Conservation (phyloP, 2,329 filamentous ascomycete genomes). For the Nannizziopsis arthrosporioides region DNA sequence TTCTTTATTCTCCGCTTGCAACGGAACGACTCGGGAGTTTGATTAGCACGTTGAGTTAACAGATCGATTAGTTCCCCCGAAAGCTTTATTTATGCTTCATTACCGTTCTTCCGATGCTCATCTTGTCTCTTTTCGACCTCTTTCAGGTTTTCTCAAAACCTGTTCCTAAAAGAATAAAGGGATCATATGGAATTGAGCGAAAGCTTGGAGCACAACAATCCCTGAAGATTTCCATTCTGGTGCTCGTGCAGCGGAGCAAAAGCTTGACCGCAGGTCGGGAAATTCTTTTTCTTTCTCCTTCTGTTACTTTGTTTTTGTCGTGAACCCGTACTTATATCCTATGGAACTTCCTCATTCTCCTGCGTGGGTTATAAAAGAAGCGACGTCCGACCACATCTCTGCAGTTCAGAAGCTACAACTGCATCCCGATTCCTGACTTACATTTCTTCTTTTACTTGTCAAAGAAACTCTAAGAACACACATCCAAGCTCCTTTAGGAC, state of each 20-base stretch:
- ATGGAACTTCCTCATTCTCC: too few species aligned
- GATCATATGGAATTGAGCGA: not conserved
- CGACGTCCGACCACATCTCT: too few species aligned
- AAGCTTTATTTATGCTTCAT: not conserved
- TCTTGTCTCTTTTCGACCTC: not conserved
- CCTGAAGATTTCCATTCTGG: conserved; percentile 11
- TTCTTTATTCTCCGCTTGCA: conserved; percentile 3
- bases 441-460: too few species aligned
- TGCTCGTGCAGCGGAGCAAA: conserved; percentile 10
- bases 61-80: too few species aligned
- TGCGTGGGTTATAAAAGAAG: too few species aligned
- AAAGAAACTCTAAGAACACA: not conserved
- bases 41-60: too few species aligned
- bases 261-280: conserved; percentile 2
- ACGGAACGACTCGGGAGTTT: not conserved
- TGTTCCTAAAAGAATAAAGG: not conserved
- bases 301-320: not conserved
- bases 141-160: not conserved
- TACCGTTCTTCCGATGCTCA: too few species aligned
- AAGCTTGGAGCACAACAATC: conserved; percentile 2
- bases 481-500: not conserved
- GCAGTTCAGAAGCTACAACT: too few species aligned
- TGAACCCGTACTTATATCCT: not conserved
- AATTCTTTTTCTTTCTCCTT: not conserved
- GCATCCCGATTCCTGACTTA: too few species aligned